Conservation (phyloP, 2,329 filamentous ascomycete species). For the Aspergillus sp. region DNA sequence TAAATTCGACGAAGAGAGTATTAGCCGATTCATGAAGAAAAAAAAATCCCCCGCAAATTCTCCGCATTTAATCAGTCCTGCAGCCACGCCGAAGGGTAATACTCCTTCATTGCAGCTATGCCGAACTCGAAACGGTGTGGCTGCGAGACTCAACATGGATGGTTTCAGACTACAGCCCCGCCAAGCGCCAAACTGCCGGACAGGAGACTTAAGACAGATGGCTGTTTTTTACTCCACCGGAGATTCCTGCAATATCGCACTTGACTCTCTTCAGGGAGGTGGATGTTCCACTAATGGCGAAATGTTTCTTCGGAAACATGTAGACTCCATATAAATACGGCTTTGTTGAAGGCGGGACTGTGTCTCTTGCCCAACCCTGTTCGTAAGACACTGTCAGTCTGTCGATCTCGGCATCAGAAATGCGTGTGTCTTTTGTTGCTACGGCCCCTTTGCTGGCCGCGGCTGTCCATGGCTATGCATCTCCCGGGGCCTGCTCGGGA, state of each 20-base stretch:
- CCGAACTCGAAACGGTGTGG: background rate
- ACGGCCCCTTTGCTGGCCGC: conserved; percentile 9
- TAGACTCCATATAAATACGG: background rate
- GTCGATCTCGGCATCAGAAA: conserved; percentile 1
- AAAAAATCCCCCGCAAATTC: background rate
- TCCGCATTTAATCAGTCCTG: background rate
- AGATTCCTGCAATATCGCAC: background rate
- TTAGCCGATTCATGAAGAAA: too few relatives aligned
- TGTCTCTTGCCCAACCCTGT: too few relatives aligned
- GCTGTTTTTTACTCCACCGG: background rate
- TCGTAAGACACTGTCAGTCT: background rate
- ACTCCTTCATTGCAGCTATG: background rate
- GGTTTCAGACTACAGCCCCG: background rate
- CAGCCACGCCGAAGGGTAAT: background rate
- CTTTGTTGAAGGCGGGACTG: too few relatives aligned
- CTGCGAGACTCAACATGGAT: background rate
- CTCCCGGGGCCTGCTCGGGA: conserved; percentile 30
- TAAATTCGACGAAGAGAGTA: background rate
- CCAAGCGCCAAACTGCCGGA: background rate
- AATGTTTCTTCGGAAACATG: background rate
- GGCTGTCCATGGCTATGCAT: conserved; percentile 25
- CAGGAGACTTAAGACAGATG: background rate
- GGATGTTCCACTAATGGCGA: background rate
- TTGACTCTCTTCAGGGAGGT: background rate
- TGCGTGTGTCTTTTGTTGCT: conserved; percentile 8